phyloP scores from a whole-genome alignment of 73 alveolate genomes.

The Paraurostyla sp. region DNA sequence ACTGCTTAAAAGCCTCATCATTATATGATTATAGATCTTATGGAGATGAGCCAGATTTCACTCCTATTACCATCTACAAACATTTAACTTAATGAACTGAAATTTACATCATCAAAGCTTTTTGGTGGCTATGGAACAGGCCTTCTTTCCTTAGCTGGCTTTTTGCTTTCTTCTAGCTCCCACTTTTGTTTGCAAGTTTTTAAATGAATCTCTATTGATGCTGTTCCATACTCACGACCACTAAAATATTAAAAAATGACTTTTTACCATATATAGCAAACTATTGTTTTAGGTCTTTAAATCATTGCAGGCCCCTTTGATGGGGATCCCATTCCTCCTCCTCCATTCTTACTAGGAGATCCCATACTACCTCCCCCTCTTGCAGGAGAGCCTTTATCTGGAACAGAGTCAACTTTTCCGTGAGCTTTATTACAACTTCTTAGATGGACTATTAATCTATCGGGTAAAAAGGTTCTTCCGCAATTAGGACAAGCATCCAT shows the following conservation, averaged over 20 bases:
- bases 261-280: slow-evolving; percentile 78
- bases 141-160: slow-evolving; percentile 87
- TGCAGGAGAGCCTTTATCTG: background rate
- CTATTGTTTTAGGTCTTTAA: slow-evolving; percentile 67
- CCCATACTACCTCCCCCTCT: background rate
- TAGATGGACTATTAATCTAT: slow-evolving; percentile 1
- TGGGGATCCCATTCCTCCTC: background rate
- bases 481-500: slow-evolving; percentile 78
- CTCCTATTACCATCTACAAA: slow-evolving; percentile 22
- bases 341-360: no score
- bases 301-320: slow-evolving; percentile 8
- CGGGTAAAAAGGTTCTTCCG: slow-evolving; percentile 76
- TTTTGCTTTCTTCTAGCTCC: slow-evolving; percentile 81
- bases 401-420: background rate
- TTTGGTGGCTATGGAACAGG: slow-evolving; percentile 83
- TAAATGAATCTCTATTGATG: slow-evolving; percentile 85
- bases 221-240: slow-evolving; percentile 93
- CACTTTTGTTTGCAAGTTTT: slow-evolving; percentile 84
- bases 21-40: slow-evolving; percentile 77
- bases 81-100: no score
- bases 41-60: slow-evolving; percentile 58
- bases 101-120: slow-evolving; percentile 66
- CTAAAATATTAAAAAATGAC: background rate
- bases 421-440: slow-evolving; percentile 75
- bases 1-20: slow-evolving; percentile 83